These are phyloP conservation scores for Clarireedia homoeocarpa DNA, from an alignment of 2,329 filamentous ascomycete genomes.

Conservation along the genomic window DNA sequence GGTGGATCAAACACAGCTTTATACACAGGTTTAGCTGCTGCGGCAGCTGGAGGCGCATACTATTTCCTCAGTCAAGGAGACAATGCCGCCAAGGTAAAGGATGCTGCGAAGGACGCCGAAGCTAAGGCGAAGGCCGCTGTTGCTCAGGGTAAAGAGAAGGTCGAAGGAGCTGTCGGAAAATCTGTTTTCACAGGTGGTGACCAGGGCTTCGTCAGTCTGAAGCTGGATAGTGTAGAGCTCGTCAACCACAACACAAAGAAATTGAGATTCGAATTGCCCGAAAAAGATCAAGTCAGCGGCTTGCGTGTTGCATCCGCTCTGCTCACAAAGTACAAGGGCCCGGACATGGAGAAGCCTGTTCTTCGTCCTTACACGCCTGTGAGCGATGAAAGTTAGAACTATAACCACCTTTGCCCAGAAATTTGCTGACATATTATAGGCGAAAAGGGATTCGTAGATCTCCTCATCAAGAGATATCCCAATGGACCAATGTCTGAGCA, in stretches of 20 bases:
- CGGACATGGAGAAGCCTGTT: conserved; percentile 75
- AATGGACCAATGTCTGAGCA: conserved; percentile 87
- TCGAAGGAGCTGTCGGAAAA: conserved; percentile 31
- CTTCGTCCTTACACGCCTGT: conserved; percentile 90
- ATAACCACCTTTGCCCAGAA: background rate
- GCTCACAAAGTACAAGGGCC: conserved; percentile 84
- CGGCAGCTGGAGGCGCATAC: conserved; percentile 47
- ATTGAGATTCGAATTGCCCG: conserved; percentile 79
- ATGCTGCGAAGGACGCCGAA: conserved; percentile 49
- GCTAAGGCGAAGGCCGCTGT: conserved; percentile 40
- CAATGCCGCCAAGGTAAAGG: conserved; percentile 45
- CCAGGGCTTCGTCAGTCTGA: conserved; percentile 79
- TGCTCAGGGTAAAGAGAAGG: conserved; percentile 18
- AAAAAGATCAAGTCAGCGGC: conserved; percentile 77
- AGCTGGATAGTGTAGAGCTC: conserved; percentile 67
- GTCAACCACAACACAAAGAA: conserved; percentile 95
- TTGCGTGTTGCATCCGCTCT: conserved; percentile 77
- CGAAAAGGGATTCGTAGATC: conserved; percentile 71
- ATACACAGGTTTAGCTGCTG: conserved; percentile 52
- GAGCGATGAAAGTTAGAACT: conserved; percentile 65
- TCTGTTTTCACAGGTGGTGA: conserved; percentile 70
- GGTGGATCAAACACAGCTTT: conserved; percentile 49
- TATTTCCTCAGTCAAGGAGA: conserved; percentile 40
- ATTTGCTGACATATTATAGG: conserved; percentile 40
- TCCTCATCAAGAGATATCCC: conserved; percentile 88